phyloP scores from a whole-genome alignment of 768 basidiomycete genomes.

The Trametes cinnabarina region DNA sequence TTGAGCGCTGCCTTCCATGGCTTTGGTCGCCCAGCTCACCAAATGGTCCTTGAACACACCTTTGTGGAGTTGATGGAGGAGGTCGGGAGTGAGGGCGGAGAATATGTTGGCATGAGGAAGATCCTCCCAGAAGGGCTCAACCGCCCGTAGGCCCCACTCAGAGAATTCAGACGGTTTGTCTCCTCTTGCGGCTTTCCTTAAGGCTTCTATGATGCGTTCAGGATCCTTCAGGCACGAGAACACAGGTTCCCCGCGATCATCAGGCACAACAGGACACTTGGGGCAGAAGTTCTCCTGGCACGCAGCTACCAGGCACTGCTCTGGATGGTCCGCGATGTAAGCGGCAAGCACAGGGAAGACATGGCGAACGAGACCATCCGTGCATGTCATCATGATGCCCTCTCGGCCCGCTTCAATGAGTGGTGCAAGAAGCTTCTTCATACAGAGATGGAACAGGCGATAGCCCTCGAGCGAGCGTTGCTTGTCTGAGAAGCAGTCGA shows the following conservation, averaged over 20 bases:
- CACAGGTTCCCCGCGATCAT: slow-evolving; percentile 15
- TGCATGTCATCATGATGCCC: slow-evolving; percentile 25
- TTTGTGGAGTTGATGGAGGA: slow-evolving; percentile 49
- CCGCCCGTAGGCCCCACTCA: slow-evolving; percentile 11
- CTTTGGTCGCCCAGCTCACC: slow-evolving; percentile 25
- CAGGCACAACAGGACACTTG: slow-evolving; percentile 17
- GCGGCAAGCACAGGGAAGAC: slow-evolving; percentile 26
- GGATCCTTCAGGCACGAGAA: background rate
- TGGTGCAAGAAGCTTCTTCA: slow-evolving; percentile 22
- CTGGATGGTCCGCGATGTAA: slow-evolving; percentile 29
- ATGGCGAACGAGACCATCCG: slow-evolving; percentile 21
- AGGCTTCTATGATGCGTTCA: background rate
- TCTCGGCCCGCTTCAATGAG: slow-evolving; percentile 21
- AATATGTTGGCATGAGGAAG: slow-evolving; percentile 43
- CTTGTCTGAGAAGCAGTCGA: no score
- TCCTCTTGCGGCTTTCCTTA: background rate
- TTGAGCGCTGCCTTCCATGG: slow-evolving; percentile 10
- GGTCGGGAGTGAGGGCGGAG: slow-evolving; percentile 36
- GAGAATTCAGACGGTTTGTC: slow-evolving; percentile 6
- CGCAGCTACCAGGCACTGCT: slow-evolving; percentile 27
- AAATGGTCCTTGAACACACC: slow-evolving; percentile 47
- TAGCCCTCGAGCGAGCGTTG: no score
- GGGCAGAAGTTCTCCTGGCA: slow-evolving; percentile 23
- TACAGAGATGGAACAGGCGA: slow-evolving; percentile 26
- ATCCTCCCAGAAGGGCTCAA: slow-evolving; percentile 42